phyloP scores from a whole-genome alignment of 1,139 yeast species.

The Lodderomyces parapsilosis region DNA sequence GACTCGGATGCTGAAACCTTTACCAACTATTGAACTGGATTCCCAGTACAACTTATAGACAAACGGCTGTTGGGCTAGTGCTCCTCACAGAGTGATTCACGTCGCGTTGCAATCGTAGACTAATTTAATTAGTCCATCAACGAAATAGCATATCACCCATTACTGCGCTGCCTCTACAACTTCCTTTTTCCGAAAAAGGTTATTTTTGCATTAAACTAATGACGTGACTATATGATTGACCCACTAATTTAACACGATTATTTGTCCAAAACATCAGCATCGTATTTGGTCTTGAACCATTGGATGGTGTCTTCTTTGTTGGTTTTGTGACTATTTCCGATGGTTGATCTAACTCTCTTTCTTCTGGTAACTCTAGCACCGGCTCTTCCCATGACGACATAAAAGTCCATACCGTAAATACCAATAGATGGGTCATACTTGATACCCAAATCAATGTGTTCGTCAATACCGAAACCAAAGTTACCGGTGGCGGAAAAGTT shows the following conservation, averaged over 20 bases:
- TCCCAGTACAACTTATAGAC: too few species aligned
- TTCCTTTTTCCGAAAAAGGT: too few species aligned
- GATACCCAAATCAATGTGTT: slow-evolving; percentile 99
- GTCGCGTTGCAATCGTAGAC: too few species aligned
- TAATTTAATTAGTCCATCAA: too few species aligned
- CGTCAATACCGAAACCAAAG: slow-evolving; percentile 99
- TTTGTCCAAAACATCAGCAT: slow-evolving; percentile 93
- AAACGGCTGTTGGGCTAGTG: too few species aligned
- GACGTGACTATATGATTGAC: slow-evolving; percentile 3
- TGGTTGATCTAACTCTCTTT: slow-evolving; percentile 88
- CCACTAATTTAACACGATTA: slow-evolving; percentile 30
- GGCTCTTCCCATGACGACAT: slow-evolving; percentile 99
- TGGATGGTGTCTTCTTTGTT: slow-evolving; percentile 90
- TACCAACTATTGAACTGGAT: too few species aligned
- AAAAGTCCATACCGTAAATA: slow-evolving; percentile 99
- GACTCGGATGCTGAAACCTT: too few species aligned
- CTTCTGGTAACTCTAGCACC: slow-evolving; percentile 99
- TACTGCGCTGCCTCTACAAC: too few species aligned
- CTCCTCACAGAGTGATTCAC: too few species aligned
- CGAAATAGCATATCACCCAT: too few species aligned
- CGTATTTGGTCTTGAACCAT: slow-evolving; percentile 99
- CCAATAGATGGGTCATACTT: slow-evolving; percentile 99
- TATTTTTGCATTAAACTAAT: neutral
- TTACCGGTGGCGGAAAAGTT: slow-evolving; percentile 99
- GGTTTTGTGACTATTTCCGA: slow-evolving; percentile 94